Evolutionary conservation across 139 green algal species (phyloP), one percentile per base, ranked within the genome.

Genomic region (Micromonas commoda): DNA sequence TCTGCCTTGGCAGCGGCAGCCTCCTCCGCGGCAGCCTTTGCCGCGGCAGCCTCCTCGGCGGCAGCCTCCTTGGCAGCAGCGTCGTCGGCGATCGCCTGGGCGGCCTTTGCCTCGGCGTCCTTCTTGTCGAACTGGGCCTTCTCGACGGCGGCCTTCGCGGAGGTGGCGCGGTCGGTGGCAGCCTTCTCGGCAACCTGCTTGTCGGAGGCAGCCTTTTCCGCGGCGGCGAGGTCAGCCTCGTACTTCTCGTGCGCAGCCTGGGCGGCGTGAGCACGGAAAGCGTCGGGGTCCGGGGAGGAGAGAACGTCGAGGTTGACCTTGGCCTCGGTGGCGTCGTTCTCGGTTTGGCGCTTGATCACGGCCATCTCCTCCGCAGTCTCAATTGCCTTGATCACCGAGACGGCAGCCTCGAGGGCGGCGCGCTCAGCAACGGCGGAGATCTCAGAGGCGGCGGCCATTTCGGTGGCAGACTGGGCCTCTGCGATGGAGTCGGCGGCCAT

Each of bases 1-100:
- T 78, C 24, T 33, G 71, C 71, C 45, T 68, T 61, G 26, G 33
- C 63, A 1, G 60, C 74, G 23, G 28, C 63, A 33, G 37, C 52
- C 45, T 63, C 21, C 45, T 57, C 45, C 76, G 71, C 76, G 26
- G 37, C 76, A 29, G 21, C 29, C 13, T 67, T 54, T 16, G 24
- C 39, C 21, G 61, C 35, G 20, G 34, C 51, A 13, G 19, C 23
- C 68, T 69, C 37, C 16, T 33, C 71, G 24, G 31, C 71, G 26
- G 19, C 21, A 23, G 23, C 71, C n/a, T 70, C 63, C n/a, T 63
- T 20, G 20, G 19, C 19, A 63, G 52, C 19, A 63, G 19, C 19
- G 52, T 63, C 20, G 19, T 63, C 19, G 52, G 20, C 52, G 20
- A 63, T 63, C 20, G 19, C 52, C 20, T 63, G 20, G 52, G 19